A percentile compares a stretch with the other conserved stretches of the same genome.
Conservation (phyloP, 768 basidiomycete species). For the Lenzites betulinus region DNA sequence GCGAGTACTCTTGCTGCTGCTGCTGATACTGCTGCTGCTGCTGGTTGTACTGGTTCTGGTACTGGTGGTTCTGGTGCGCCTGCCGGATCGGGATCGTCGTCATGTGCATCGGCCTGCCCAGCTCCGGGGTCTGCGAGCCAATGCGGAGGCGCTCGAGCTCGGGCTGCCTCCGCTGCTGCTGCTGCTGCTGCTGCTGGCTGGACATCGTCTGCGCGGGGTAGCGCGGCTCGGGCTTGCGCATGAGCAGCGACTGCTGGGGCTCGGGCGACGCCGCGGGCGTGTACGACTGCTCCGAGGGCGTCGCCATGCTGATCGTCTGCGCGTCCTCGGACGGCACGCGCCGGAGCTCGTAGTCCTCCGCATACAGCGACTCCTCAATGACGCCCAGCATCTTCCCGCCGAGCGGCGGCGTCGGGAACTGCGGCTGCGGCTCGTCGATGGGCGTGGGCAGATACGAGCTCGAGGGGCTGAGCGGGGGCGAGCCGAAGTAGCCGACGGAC, state of each 20-base stretch:
- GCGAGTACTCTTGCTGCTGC: background rate
- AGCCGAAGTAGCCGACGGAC: conserved; percentile 34
- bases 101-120: too few relatives aligned
- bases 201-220: background rate
- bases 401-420: background rate
- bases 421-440: conserved; percentile 26
- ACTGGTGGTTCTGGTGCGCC: background rate
- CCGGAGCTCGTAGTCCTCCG: conserved; percentile 22
- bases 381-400: conserved; percentile 33
- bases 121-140: conserved; percentile 2
- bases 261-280: background rate
- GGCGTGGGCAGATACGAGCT: conserved; percentile 34
- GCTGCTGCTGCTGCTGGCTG: too few relatives aligned
- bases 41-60: background rate
- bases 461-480: conserved; percentile 38
- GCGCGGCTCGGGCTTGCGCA: conserved; percentile 13
- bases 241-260: background rate
- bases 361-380: conserved; percentile 38
- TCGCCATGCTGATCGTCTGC: conserved; percentile 9
- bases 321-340: conserved; percentile 7
- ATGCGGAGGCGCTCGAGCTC: conserved; percentile 13
- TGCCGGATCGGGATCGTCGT: background rate
- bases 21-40: background rate
- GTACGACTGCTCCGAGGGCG: background rate
- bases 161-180: background rate